Conservation (phyloP, 345 rosid species). For the Odontarrhena argentea region DNA sequence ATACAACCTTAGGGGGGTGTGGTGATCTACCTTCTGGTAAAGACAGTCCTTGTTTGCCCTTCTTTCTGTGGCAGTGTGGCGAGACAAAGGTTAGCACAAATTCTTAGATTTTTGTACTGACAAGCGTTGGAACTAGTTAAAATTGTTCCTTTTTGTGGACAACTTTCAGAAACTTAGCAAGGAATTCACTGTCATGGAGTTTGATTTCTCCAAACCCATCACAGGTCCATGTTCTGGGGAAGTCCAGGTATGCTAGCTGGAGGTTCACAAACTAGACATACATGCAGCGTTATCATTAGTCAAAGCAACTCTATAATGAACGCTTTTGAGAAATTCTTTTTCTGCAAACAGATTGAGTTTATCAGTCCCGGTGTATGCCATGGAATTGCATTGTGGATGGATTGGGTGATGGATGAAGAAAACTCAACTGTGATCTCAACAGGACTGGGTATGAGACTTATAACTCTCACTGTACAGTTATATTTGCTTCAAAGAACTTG, state of each 20-base stretch:
- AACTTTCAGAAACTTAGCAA: conserved; percentile 70
- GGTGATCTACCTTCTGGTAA: conserved; percentile 61
- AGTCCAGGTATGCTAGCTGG: conserved; percentile 53
- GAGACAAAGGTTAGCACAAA: conserved; percentile 60
- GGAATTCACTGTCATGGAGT: conserved; percentile 66
- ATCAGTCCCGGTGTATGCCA: conserved; percentile 69
- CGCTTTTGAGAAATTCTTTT: background rate
- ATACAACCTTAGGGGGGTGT: conserved; percentile 79
- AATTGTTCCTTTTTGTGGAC: conserved; percentile 13
- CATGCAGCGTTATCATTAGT: conserved; percentile 14
- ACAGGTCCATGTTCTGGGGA: conserved; percentile 59
- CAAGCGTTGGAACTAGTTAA: background rate
- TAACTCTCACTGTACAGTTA: background rate
- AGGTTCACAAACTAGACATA: background rate
- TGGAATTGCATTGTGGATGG: conserved; percentile 87
- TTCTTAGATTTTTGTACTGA: background rate
- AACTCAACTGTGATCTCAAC: conserved; percentile 57
- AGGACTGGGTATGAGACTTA: conserved; percentile 64
- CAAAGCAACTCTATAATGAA: background rate
- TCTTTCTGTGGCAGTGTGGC: conserved; percentile 87
- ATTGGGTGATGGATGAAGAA: conserved; percentile 81
- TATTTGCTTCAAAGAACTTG: background rate
- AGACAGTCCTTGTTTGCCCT: conserved; percentile 76
- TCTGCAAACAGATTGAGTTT: conserved; percentile 62
- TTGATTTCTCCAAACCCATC: conserved; percentile 67